Conservation (phyloP, 2,329 filamentous ascomycete species). For the Chaetothyriales sp. region DNA sequence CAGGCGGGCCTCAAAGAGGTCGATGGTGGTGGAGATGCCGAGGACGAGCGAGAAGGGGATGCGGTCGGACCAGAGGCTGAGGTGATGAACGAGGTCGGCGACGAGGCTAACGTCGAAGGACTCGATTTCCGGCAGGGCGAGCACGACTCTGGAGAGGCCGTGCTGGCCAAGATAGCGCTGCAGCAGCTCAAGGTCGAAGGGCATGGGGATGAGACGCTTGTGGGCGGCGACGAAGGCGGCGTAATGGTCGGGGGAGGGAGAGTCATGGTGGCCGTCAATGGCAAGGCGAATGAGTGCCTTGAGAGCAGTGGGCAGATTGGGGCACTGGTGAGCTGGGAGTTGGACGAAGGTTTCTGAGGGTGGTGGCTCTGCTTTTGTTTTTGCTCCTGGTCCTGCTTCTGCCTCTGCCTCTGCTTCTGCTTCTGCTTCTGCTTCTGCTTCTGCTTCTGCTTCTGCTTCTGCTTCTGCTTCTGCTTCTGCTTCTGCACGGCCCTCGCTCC, state of each 20-base stretch:
- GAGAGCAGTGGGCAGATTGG: slow-evolving; percentile 33
- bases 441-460: slow-evolving; percentile 2
- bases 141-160: slow-evolving; percentile 26
- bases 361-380: slow-evolving; percentile 1
- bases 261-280: slow-evolving; percentile 21
- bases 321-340: slow-evolving; percentile 31
- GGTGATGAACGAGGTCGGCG: slow-evolving; percentile 31
- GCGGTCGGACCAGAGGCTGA: slow-evolving; percentile 47
- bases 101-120: slow-evolving; percentile 33
- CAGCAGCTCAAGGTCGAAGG: slow-evolving; percentile 34
- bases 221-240: slow-evolving; percentile 27
- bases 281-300: slow-evolving; percentile 33
- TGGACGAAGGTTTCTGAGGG: slow-evolving; percentile 22
- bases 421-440: slow-evolving; percentile 3
- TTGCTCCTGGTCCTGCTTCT: too few relatives aligned
- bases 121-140: slow-evolving; percentile 35
- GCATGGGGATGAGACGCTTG: slow-evolving; percentile 28
- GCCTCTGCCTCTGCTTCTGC: too few relatives aligned
- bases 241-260: slow-evolving; percentile 26
- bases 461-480: slow-evolving; percentile 3
- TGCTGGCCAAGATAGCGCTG: slow-evolving; percentile 29
- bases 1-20: slow-evolving; percentile 46
- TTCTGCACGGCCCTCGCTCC: slow-evolving; percentile 4
- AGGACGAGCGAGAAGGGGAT: slow-evolving; percentile 48
- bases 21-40: slow-evolving; percentile 49